Evolutionary conservation across 2,329 filamentous ascomycete species (phyloP), one percentile per base, ranked within the genome.

Genomic region (Sarocladiaceae sp.): DNA sequence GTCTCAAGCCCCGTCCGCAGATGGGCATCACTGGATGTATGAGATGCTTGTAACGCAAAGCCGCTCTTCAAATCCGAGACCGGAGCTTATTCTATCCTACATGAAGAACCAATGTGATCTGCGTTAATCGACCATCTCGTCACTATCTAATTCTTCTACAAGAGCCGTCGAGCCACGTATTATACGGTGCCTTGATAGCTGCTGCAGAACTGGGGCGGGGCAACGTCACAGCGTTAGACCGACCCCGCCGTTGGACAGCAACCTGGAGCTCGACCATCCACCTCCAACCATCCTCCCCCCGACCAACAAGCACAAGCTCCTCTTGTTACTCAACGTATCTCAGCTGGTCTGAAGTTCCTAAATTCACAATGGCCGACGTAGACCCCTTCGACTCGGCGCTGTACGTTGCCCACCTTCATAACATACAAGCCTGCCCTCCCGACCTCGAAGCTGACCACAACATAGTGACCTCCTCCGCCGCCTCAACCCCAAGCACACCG

Each of bases 381-480:
- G 85, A 88, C 62, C 84, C 84, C 7, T 88, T 87, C 64, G 87
- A 91, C 70, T 88, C 85, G 65, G 87, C 87, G 53, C 82, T 90
- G 87, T 90, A 78, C 70, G 84, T 47, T 50, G 35, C 52, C 49
- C n/a, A 31, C 33, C 23, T 40, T 50, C 31, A 11, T 4, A 6
- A 15, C 6, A 17, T 25, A n/a, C n/a, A n/a, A n/a, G n/a, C n/a
- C n/a, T n/a, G n/a, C n/a, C 12, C 33, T 33, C 36, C 36, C 35
- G 47, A 50, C 48, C 26, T 51, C n/a, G 20, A 36, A 20, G 29
- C 54, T 56, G 31, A 50, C 42, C 50, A 39, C 37, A 44, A 42
- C 54, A 20, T 35, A 97, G 94, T 66, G 94, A 99, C 78, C 92
- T 99, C 67, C 93, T 99, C 72, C 93, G 94, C 63, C 94, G 94